Evolutionary conservation across 2,329 filamentous ascomycete species (phyloP), one percentile per base, ranked within the genome.

Genomic region (Paecilomyces dactylethromorphus): DNA sequence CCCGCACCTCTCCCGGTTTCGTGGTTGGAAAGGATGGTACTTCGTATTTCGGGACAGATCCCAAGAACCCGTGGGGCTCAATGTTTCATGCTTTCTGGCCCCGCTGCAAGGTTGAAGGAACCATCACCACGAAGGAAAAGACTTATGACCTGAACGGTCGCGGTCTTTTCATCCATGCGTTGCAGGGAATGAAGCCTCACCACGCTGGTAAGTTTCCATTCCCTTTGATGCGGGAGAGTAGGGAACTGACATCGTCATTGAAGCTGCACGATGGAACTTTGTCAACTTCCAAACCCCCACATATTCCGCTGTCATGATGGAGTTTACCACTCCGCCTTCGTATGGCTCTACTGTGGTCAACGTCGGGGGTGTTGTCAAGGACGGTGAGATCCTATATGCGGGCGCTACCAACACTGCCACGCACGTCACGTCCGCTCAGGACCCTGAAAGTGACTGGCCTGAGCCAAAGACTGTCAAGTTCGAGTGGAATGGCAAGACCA

Each of bases 111-210:
- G 85, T 88, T 12, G 89, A 93, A 75, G 94, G 94, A 56, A 90
- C 84, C 65, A 91, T 97, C 73, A 86, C 90, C 63, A 96, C 92
- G 60, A 84, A 89, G 68, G 86, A 91, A 33, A 91, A 91, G 54
- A 85, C 89, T 39, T 81, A 96, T 62, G 88, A 96, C 73, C 87
- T 96, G 74, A 88, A 85, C 69, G 93, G 93, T 59, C 85, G 82
- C 63, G 92, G 87, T 32, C 80, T 95, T 68, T 93, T 92, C 77
- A 82, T 88, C 65, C 89, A 94, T 74, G 92, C 91, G 49, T 79
- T 97, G 55, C 94, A 97, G 79, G 94, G 92, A 73, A 97, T 97
- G 93, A 99, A 99, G 83, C 94, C 94, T 49, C 94, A 99, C 75
- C 95, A 99, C 73, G 90, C 92, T 60, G 92, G 84, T 86, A 79